A percentile compares a stretch with the other conserved stretches of the same genome.
Evolutionary conservation across 169 alveolate genomes (phyloP).

Genomic region (Nephromyces sp.): DNA sequence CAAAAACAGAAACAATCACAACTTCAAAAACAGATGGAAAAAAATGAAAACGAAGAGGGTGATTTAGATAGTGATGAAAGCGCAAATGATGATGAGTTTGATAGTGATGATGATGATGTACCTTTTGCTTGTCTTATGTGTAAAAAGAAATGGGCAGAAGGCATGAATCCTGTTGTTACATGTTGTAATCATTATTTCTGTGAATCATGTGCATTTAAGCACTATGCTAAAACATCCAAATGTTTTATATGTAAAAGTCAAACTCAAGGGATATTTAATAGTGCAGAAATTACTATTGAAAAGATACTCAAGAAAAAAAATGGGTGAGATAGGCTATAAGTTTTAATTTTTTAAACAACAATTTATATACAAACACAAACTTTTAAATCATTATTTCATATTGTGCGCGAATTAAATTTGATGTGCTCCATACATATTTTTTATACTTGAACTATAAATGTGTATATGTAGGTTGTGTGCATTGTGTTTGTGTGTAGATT

Average conservation of each 20-base stretch:
- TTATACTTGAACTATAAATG: no score
- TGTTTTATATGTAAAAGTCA: constrained; percentile 15
- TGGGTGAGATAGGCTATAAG: no score
- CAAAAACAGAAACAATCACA: constrained; percentile 51
- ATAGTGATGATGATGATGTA: constrained; percentile 39
- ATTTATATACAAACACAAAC: no score
- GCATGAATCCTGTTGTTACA: constrained; percentile 77
- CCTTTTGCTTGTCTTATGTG: constrained; percentile 74
- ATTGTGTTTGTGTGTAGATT: no score
- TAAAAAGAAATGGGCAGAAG: constrained; percentile 56
- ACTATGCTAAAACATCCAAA: constrained; percentile 46
- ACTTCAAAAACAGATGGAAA: not conserved
- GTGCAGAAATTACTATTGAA: not conserved
- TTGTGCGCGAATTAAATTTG: no score
- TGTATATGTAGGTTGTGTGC: no score
- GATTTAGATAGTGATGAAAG: not conserved
- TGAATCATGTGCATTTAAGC: constrained; percentile 76
- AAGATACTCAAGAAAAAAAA: no score
- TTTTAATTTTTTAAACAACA: no score
- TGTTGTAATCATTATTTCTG: constrained; percentile 85
- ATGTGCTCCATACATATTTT: no score
- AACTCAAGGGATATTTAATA: constrained; percentile 25
- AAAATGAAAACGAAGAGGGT: not conserved
- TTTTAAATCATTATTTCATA: no score
- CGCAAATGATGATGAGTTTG: constrained; percentile 6